phyloP scores from a whole-genome alignment of 2,329 filamentous ascomycete genomes.

The Davidsoniella virescens region DNA sequence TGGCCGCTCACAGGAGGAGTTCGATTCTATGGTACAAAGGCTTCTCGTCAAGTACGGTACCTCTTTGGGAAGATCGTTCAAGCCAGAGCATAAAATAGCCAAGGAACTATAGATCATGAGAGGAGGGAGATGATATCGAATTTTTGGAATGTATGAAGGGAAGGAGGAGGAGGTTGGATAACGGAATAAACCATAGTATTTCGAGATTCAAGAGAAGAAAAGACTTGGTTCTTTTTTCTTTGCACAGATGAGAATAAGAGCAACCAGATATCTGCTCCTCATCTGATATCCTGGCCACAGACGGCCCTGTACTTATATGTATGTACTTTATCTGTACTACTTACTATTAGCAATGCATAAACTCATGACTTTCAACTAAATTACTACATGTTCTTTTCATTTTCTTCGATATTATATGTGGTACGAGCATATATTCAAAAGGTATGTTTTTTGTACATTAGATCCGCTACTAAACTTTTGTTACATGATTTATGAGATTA shows the following conservation, averaged over 20 bases:
- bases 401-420: neutral
- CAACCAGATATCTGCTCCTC: neutral
- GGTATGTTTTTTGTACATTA: neutral
- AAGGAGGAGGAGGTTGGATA: too few relatives aligned
- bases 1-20: conserved; percentile 49
- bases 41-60: conserved; percentile 22
- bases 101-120: conserved; percentile 6
- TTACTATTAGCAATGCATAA: too few relatives aligned
- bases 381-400: neutral
- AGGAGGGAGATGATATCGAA: neutral
- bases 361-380: neutral
- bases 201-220: neutral
- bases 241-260: neutral
- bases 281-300: too few relatives aligned
- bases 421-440: too few relatives aligned
- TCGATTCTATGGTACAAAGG: conserved; percentile 47
- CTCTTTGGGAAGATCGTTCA: conserved; percentile 11
- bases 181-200: neutral
- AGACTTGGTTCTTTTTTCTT: neutral
- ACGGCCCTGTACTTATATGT: conserved; percentile 7
- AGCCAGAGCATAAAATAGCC: conserved; percentile 14
- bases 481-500: neutral
- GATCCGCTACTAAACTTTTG: neutral
- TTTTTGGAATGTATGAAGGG: neutral
- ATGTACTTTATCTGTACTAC: conserved; percentile 4